Conservation (phyloP, 2,329 filamentous ascomycete genomes). For the Xylariaceae sp. region DNA sequence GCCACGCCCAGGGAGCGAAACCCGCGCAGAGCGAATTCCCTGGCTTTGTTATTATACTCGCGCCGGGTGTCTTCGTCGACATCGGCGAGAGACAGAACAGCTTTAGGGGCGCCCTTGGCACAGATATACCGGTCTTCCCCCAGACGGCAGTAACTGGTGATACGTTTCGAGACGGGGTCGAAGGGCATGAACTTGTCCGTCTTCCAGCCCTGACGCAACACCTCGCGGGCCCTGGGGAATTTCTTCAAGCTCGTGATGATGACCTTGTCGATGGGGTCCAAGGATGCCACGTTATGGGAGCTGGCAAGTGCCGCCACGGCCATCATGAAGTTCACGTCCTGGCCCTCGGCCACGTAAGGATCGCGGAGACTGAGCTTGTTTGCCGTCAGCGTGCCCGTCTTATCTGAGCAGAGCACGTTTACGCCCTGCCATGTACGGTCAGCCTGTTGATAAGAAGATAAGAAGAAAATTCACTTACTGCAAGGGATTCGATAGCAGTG, state of each 20-base stretch:
- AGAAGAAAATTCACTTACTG: slow-evolving; percentile 31
- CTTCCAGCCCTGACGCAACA: slow-evolving; percentile 67
- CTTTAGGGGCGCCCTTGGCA: slow-evolving; percentile 73
- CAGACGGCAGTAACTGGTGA: slow-evolving; percentile 63
- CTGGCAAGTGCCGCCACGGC: slow-evolving; percentile 71
- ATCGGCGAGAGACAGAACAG: slow-evolving; percentile 63
- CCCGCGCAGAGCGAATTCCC: slow-evolving; percentile 71
- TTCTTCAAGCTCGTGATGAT: slow-evolving; percentile 70
- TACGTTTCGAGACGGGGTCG: slow-evolving; percentile 76
- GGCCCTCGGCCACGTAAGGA: slow-evolving; percentile 69
- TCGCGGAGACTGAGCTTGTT: slow-evolving; percentile 73
- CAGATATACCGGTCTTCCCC: slow-evolving; percentile 66
- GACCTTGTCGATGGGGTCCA: slow-evolving; percentile 76
- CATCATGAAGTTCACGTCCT: slow-evolving; percentile 83
- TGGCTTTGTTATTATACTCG: slow-evolving; percentile 66
- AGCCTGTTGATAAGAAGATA: no score
- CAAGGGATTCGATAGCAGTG: slow-evolving; percentile 70
- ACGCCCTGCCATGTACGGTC: no score
- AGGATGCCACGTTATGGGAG: slow-evolving; percentile 72
- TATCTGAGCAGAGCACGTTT: slow-evolving; percentile 75
- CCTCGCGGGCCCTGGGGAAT: slow-evolving; percentile 72
- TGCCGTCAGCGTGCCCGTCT: slow-evolving; percentile 72
- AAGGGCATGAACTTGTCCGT: slow-evolving; percentile 74
- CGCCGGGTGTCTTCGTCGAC: slow-evolving; percentile 60
- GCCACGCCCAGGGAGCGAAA: slow-evolving; percentile 77